Evolutionary conservation across 108 stramenopile species (phyloP).

Genomic region (Cyclotella baltica): DNA sequence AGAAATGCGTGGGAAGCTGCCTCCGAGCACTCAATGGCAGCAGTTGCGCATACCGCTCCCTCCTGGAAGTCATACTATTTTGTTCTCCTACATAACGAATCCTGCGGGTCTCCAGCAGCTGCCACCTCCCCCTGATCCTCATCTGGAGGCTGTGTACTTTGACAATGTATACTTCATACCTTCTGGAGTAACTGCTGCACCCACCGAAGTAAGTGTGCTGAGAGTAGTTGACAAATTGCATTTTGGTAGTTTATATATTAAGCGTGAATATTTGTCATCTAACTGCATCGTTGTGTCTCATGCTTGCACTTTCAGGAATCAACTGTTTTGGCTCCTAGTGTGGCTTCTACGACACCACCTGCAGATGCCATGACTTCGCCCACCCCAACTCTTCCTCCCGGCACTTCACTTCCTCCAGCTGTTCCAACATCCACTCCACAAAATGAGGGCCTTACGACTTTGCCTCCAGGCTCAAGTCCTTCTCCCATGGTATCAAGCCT

Average conservation of each 20-base stretch:
- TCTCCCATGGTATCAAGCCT: too few species aligned
- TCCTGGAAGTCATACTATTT: conserved; percentile 28
- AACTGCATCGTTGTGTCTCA: neutral
- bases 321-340: neutral
- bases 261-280: too few species aligned
- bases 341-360: neutral
- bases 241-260: too few species aligned
- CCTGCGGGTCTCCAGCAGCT: conserved; percentile 14
- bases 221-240: neutral
- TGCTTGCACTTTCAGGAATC: neutral
- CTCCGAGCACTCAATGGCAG: conserved; percentile 12
- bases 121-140: conserved; percentile 14
- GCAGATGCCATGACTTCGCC: neutral
- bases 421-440: neutral
- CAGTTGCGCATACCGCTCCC: neutral
- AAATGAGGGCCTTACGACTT: neutral
- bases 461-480: neutral
- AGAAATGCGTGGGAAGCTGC: conserved; percentile 8
- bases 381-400: too few species aligned
- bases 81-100: conserved; percentile 35
- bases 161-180: conserved; percentile 37
- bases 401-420: neutral
- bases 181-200: conserved; percentile 5
- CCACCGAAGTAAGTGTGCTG: too few species aligned
- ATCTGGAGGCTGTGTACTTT: conserved; percentile 31